Evolutionary conservation across 352 stramenopile species (phyloP).

Genomic region (Globisporangium mamillatum): DNA sequence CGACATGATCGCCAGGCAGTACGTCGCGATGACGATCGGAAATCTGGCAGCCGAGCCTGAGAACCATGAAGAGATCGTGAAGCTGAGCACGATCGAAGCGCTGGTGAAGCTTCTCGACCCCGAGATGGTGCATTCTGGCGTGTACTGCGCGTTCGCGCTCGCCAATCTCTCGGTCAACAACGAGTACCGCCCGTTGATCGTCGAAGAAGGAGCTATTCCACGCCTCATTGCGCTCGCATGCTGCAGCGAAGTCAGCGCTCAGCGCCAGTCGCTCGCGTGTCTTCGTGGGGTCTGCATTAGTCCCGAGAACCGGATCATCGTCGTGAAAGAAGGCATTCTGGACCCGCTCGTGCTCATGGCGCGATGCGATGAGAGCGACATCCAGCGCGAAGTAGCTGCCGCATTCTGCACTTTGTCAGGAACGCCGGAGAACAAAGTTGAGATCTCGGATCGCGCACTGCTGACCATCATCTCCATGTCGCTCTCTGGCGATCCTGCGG

Average conservation of each 20-base stretch:
- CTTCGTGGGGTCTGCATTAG: conserved; percentile 93
- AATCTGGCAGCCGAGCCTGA: conserved; percentile 94
- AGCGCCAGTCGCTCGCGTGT: conserved; percentile 91
- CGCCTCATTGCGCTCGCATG: conserved; percentile 93
- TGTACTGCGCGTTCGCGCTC: conserved; percentile 93
- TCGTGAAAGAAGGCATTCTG: conserved; percentile 94
- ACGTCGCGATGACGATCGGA: conserved; percentile 94
- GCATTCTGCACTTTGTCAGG: conserved; percentile 94
- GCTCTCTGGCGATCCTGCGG: conserved; percentile 85
- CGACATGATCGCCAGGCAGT: conserved; percentile 93
- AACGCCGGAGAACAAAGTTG: conserved; percentile 95
- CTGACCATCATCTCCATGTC: conserved; percentile 95
- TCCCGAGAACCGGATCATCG: conserved; percentile 79
- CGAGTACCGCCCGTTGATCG: conserved; percentile 89
- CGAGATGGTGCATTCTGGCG: conserved; percentile 75
- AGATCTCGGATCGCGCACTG: conserved; percentile 92
- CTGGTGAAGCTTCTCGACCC: conserved; percentile 92
- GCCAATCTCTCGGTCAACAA: conserved; percentile 95
- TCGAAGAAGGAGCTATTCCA: conserved; percentile 93
- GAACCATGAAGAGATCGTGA: conserved; percentile 95
- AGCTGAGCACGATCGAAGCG: conserved; percentile 85
- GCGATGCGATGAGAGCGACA: conserved; percentile 87
- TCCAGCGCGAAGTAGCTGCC: conserved; percentile 91
- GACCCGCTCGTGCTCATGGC: conserved; percentile 96
- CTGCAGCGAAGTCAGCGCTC: conserved; percentile 91